Evolutionary conservation across 2,329 filamentous ascomycete genomes (phyloP).

Genomic region (Lojkania enalia): DNA sequence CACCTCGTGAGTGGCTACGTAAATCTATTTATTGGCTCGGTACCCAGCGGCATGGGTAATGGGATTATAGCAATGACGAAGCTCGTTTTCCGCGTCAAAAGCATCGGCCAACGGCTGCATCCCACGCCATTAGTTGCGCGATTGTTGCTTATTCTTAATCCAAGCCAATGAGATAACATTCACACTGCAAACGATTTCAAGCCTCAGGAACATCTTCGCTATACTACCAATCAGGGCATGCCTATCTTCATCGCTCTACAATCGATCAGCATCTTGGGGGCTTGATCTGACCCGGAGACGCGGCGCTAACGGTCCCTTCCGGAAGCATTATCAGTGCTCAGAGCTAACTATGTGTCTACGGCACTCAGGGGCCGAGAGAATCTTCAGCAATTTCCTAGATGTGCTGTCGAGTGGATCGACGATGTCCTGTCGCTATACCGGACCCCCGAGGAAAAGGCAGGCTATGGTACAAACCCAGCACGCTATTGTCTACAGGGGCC

Average conservation of each 20-base stretch:
- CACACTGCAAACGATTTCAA: constrained; percentile 1
- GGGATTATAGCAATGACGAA: too few relatives aligned
- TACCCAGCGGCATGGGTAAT: background rate
- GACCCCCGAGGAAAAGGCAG: too few relatives aligned
- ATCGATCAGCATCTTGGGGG: background rate
- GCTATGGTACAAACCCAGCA: too few relatives aligned
- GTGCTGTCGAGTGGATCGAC: constrained; percentile 2
- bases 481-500: too few relatives aligned
- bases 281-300: background rate
- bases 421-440: too few relatives aligned
- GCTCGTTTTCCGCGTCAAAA: constrained; percentile 1
- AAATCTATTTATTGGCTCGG: background rate
- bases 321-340: background rate
- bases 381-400: background rate
- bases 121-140: constrained; percentile 7
- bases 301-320: background rate
- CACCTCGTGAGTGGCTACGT: background rate
- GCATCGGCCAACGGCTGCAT: constrained; percentile 4
- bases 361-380: constrained; percentile 5
- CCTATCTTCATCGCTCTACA: background rate
- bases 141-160: constrained; percentile 8
- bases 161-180: constrained; percentile 3
- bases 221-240: background rate
- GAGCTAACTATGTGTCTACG: background rate
- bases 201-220: constrained; percentile 2